Conservation (phyloP, 2,329 filamentous ascomycete genomes). For the Elsinoe necatrix region DNA sequence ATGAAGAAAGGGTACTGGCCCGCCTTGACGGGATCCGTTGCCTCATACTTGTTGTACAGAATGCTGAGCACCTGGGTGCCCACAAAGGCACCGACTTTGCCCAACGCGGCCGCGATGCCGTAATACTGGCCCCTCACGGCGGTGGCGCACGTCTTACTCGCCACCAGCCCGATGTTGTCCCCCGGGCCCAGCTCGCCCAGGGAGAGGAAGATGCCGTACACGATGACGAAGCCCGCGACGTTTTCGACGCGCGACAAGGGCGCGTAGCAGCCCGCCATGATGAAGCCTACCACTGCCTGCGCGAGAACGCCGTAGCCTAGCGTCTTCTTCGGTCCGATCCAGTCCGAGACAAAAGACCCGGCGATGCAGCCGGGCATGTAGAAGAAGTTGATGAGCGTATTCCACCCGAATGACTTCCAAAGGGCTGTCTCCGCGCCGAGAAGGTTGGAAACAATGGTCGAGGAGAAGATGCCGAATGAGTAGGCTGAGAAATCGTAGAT, state of each 20-base stretch:
- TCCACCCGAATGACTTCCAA: constrained; percentile 79
- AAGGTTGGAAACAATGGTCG: constrained; percentile 60
- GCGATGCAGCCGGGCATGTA: constrained; percentile 75
- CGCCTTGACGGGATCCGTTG: constrained; percentile 41
- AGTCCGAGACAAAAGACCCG: constrained; percentile 70
- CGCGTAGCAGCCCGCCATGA: constrained; percentile 74
- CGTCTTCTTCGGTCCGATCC: constrained; percentile 67
- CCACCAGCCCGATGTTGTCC: constrained; percentile 82
- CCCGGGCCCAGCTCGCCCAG: constrained; percentile 78
- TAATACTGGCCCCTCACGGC: constrained; percentile 69
- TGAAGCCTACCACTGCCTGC: constrained; percentile 74
- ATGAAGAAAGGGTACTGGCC: constrained; percentile 90
- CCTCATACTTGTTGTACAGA: constrained; percentile 52
- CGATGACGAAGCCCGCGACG: constrained; percentile 67
- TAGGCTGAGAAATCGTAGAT: constrained; percentile 74
- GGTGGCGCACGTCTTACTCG: constrained; percentile 80
- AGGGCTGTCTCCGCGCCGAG: constrained; percentile 52
- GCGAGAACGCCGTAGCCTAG: constrained; percentile 60
- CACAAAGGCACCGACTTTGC: constrained; percentile 70
- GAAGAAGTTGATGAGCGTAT: constrained; percentile 78
- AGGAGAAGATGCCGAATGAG: constrained; percentile 77
- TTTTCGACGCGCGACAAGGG: constrained; percentile 58
- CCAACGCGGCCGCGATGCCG: constrained; percentile 61
- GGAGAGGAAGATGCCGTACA: constrained; percentile 70
- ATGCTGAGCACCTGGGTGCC: constrained; percentile 76